phyloP scores from a whole-genome alignment of 2,329 filamentous ascomycete species.

The Penicillium sp. region DNA sequence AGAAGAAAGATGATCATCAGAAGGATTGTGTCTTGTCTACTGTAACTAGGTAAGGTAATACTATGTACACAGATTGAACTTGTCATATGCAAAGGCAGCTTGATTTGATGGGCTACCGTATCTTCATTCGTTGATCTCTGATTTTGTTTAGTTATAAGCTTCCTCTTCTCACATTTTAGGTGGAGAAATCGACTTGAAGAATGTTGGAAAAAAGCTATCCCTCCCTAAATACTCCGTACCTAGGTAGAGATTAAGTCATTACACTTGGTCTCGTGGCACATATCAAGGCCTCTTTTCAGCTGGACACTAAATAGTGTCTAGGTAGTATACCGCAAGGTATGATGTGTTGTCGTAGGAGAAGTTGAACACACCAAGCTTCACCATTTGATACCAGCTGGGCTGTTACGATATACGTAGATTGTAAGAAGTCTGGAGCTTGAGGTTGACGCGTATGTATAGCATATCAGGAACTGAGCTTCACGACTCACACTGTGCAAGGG shows the following conservation, averaged over 20 bases:
- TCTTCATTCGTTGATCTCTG: neutral
- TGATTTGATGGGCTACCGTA: neutral
- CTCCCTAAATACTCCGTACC: neutral
- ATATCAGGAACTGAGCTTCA: neutral
- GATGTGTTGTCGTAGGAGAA: neutral
- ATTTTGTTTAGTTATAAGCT: neutral
- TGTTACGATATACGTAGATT: neutral
- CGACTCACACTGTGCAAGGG: slow-evolving; percentile 1
- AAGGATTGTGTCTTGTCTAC: too few species aligned
- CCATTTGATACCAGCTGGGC: neutral
- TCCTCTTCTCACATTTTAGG: neutral
- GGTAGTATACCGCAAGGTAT: too few species aligned
- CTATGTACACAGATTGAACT: too few species aligned
- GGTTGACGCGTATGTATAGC: neutral
- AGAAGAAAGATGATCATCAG: too few species aligned
- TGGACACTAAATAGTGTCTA: too few species aligned
- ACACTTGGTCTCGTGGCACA: neutral
- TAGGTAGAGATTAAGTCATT: slow-evolving; percentile 1
- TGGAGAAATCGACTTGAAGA: neutral
- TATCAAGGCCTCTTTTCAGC: too few species aligned
- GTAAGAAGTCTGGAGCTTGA: neutral
- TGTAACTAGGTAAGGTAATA: too few species aligned
- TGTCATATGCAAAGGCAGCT: neutral
- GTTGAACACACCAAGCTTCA: neutral
- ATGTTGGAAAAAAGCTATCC: slow-evolving; percentile 4